Percentiles rank a stretch among this genome's conserved stretches.
phyloP scores from a whole-genome alignment of 306 rosid species.

The Cucumis melo region DNA sequence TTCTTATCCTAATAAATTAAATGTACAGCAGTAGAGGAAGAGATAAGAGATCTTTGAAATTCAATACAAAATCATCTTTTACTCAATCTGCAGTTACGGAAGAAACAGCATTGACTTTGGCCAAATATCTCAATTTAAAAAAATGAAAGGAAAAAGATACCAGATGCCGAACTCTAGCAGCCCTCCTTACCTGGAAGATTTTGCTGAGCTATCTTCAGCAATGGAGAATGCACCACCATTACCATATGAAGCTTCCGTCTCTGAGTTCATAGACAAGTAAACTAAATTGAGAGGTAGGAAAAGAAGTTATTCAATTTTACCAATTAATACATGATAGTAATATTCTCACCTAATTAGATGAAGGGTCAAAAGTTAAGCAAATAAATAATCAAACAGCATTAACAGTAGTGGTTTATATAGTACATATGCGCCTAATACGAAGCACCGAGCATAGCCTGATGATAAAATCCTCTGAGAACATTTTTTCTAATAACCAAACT shows the following conservation, averaged over 20 bases:
- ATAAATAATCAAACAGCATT: not conserved
- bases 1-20: too few species aligned
- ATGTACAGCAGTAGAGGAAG: not conserved
- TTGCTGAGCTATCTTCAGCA: constrained; percentile 21
- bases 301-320: not conserved
- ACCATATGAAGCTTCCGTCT: constrained; percentile 19
- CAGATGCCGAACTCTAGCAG: not conserved
- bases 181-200: constrained; percentile 35
- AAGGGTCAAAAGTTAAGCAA: not conserved
- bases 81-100: not conserved
- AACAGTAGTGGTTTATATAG: not conserved
- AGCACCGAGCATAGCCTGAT: not conserved
- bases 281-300: constrained; percentile 2
- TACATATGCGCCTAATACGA: not conserved
- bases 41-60: not conserved
- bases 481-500: too few species aligned
- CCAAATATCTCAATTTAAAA: not conserved
- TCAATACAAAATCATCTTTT: not conserved
- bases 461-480: too few species aligned
- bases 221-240: constrained; percentile 21
- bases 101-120: not conserved
- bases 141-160: not conserved
- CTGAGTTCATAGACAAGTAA: constrained; percentile 19
- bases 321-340: not conserved
- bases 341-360: not conserved